Evolutionary conservation across 257 asterid genomes (phyloP), one percentile per base, ranked within the genome.

Genomic region (Thymus mandschuricus): DNA sequence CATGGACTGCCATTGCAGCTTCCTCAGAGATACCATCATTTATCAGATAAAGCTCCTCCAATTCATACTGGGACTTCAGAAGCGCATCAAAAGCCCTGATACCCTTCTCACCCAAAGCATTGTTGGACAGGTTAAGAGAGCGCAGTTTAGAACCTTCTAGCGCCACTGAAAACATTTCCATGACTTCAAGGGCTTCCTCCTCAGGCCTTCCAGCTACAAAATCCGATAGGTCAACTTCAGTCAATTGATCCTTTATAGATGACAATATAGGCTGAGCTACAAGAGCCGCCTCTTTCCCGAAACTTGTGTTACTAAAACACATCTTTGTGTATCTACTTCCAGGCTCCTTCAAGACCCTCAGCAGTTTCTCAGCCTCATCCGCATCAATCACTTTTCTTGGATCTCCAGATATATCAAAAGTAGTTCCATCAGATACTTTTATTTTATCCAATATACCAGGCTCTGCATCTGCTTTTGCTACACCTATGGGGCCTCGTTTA

Each of bases 71-170:
- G 29, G 92, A 87, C 74, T 84, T 89, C 56, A 94, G 69, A 75
- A 94, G 96, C 52, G 81, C 84, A 60, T 69, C 85, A 74, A 94
- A 94, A 58, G 98, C 96, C 76, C 89, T 69, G 15, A 94, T 78
- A 45, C 98, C 98, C 77, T 91, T 94, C 79, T 91, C 98, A 30
- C 98, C 97, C 82, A 94, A 75, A 34, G 96, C 98, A 80, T 93
- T 93, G 82, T 86, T 79, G 55, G 98, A 93, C 76, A 93, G 84
- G 73, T 93, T 68, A 54, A 91, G 97, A 66, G 68, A 82, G 62
- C 83, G 86, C 71, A 93, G 73, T n/a, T 72, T 59, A 80, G 91
- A 84, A 52, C 92, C 97, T 74, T 81, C 87, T 4, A 93, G 82
- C 31, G 97, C 95, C 50, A 75, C 78, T 8, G 98, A 89, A 66